Evolutionary conservation across 2,329 filamentous ascomycete species (phyloP), one percentile per base, ranked within the genome.

Genomic region (Septoria petroselini): DNA sequence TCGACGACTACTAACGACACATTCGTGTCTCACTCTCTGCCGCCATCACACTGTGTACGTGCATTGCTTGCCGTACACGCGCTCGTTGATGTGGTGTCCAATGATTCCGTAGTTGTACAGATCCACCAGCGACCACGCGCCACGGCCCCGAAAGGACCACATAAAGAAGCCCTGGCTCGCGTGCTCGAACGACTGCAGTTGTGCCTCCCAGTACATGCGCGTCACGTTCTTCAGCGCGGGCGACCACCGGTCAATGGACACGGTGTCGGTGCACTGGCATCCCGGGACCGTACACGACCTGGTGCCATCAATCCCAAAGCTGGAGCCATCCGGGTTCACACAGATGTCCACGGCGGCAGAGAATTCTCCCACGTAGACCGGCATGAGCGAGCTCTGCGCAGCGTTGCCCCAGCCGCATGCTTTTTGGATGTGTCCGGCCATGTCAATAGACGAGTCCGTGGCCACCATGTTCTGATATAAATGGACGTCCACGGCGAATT

Each of bases 321-420:
- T 67, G 4, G 64, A 67, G 2, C 68, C 70, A 48, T 75, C 70
- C 1, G 66, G 62, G 49, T 73, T 70, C 12, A 68, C 71, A 55
- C 71, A 74, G 53, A 73, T 69, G 37, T 72, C 72, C 40, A 70
- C 73, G 4, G 66, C 67, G 3, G 69, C 70, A 8, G 65, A 69
- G 65, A 73, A 75, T 50, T 75, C 73, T 48, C 73, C 72, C 5
- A 75, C 71, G 34, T 70, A 64, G 25, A 70, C 64, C 2, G 70
- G 70, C 3, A 69, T 55, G 52, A 62, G 63, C 33, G 67, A 64
- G 25, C 66, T 64, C 0, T 62, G 58, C 4, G 61, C 54, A 11
- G 65, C 59, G n/a, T 53, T 57, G 7, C 52, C 43, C 52, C 66
- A 65, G 4, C 59, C 58, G 55, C 73, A 76, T n/a, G 71, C 72